phyloP scores from a whole-genome alignment of 148 eudicot species.

The Persicaria tinctoria region DNA sequence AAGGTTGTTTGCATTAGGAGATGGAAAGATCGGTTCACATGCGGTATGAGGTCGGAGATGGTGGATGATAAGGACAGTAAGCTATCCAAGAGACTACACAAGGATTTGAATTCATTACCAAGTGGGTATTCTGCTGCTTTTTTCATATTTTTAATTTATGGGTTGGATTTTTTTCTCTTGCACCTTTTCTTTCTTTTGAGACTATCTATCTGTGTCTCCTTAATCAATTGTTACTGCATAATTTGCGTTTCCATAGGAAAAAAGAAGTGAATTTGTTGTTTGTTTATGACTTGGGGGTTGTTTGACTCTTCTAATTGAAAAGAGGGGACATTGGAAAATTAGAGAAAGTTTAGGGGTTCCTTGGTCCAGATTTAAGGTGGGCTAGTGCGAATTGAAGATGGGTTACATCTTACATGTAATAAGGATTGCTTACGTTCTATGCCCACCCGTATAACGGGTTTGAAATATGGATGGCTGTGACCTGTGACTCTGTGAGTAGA shows the following conservation, averaged over 20 bases:
- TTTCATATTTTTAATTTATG: neutral
- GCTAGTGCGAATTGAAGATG: neutral
- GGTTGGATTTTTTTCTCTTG: neutral
- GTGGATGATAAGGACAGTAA: conserved; percentile 9
- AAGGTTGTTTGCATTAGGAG: conserved; percentile 1
- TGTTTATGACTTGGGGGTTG: neutral
- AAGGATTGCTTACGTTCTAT: neutral
- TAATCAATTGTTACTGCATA: neutral
- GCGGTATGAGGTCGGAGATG: conserved; percentile 10
- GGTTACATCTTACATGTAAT: neutral
- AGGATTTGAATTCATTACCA: conserved; percentile 12
- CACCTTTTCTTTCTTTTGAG: neutral
- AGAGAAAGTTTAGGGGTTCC: neutral
- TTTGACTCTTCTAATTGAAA: neutral
- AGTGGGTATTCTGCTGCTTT: conserved; percentile 9
- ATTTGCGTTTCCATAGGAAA: neutral
- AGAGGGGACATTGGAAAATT: neutral
- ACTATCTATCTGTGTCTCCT: neutral
- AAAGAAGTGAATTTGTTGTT: neutral
- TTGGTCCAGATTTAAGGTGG: neutral
- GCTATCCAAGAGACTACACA: neutral
- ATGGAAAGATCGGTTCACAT: neutral
- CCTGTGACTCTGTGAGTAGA: neutral
- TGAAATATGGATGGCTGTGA: neutral
- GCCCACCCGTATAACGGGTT: neutral